Base-by-base conservation (phyloP, 1,139 yeast genomes). In the Hyphopichia burtonii region DNA sequence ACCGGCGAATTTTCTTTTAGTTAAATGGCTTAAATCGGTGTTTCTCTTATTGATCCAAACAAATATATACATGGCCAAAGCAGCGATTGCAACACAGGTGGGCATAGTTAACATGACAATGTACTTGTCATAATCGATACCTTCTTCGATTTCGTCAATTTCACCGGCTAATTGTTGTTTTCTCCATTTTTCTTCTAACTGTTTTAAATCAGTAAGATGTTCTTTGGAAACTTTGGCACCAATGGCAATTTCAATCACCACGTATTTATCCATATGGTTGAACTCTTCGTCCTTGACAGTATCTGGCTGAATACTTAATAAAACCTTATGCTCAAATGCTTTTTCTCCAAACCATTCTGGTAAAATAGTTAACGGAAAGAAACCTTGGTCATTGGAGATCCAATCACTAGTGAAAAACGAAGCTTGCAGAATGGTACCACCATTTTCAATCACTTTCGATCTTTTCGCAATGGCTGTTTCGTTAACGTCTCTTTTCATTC, bases 231-330 rank as follows among this genome's bases (percentile, higher is more conserved):
- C 90, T 44, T 72, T 74, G 14, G 84, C 74, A 20, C 83, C 82
- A 49, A 68, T 66, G 44, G 77, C 71, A 40, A 88, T 70, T 46
- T 74, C 78, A 42, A 86, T 66, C 8, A 81, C 66, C 12, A 84
- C 71, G 31, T 80, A 80, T 41, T 84, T 70, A 27, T 66, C 50
- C 45, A 65, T 52, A 25, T 78, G 68, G 44, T 80, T 74, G 52
- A 83, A 84, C 3, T 84, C 90, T 2, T 82, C 88, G 56, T 83
- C 90, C 2, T 68, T 57, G 15, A 83, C 68, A 37, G 68, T 69
- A 45, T 82, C 86, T 2, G 95, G 94, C 58, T 87, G 96, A 37
- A 88, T 72, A 3, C 91, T 71, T 38, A 88, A 63, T 41, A 77
- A 64, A 43, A 76, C 69, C 55, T 79, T 71, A 52, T 74, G 65